Evolutionary conservation across 1,284 basidiomycete genomes (phyloP), one percentile per base, ranked within the genome.

Genomic region (Ustilago lituana): DNA sequence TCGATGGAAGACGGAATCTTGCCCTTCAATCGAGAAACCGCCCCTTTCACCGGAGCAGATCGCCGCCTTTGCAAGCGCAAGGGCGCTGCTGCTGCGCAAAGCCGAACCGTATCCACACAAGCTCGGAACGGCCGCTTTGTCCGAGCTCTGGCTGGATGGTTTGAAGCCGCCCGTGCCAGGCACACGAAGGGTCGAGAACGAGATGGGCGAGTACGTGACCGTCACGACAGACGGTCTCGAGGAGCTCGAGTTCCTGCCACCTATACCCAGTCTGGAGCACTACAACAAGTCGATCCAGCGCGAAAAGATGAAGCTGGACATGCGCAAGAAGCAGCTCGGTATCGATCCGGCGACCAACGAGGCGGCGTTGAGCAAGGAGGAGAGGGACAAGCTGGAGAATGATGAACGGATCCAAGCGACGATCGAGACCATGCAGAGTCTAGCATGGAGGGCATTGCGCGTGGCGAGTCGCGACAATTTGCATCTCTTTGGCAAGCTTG

Each of bases 141-240:
- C 67, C n/a, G 54, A 68, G 43, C 61, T 82, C 14, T 82, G 80
- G 80, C 53, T 46, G n/a, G 74, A 79, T 14, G 80, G 80, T 2
- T 61, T 79, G 9, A 44, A 32, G n/a, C 66, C 69, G 5, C 61
- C 68, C 1, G 57, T 60, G 2, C 52, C 72, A 10, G 57, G 66
- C 4, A 60, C 54, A 19, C 50, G 76, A 14, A 38, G 57, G 32
- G 53, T 51, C 12, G 71, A 75, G 31, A 59, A 76, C 48, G 78
- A 77, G 19, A 62, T 68, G 31, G 78, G 77, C 49, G 48, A 67
- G 12, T 61, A 69, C 38, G 62, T 76, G 9, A 62, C 66, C 12
- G 40, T 74, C 7, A n/a, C 60, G 11, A 74, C 69, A 17, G 79
- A 82, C 41, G 79, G 79, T 0, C 53, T 80, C 2, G 80, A 81